Percentiles rank a stretch among this genome's conserved stretches.
phyloP scores from a whole-genome alignment of 805 yeast species.

The Kregervanrija fluxuum region DNA sequence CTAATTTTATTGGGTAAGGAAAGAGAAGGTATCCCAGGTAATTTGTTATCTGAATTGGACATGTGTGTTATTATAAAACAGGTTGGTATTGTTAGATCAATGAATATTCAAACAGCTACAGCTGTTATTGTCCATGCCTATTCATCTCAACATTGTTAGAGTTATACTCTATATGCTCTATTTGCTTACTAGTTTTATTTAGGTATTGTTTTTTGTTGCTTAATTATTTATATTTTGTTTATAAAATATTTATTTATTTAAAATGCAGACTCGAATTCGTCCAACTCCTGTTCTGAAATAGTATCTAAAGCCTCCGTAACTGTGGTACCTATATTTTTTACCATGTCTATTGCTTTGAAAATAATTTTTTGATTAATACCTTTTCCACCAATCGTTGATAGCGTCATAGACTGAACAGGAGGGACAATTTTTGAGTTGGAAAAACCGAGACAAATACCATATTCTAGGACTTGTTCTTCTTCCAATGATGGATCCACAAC shows the following conservation, averaged over 20 bases:
- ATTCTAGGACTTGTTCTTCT: constrained; percentile 83
- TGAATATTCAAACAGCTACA: constrained; percentile 96
- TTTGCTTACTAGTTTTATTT: neutral
- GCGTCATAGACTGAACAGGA: constrained; percentile 64
- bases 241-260: constrained; percentile 3
- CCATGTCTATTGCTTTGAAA: constrained; percentile 47
- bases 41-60: constrained; percentile 72
- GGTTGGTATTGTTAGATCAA: constrained; percentile 84
- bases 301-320: constrained; percentile 54
- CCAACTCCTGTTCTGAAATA: constrained; percentile 33
- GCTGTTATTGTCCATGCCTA: constrained; percentile 93
- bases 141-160: constrained; percentile 54
- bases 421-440: constrained; percentile 58
- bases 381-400: constrained; percentile 43
- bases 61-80: constrained; percentile 88
- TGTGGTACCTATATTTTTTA: constrained; percentile 51
- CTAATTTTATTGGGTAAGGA: constrained; percentile 78
- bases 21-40: constrained; percentile 87
- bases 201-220: neutral
- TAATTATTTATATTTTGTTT: neutral
- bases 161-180: neutral
- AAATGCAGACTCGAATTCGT: constrained; percentile 24
- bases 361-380: constrained; percentile 47
- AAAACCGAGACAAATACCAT: constrained; percentile 73
- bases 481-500: constrained; percentile 82